phyloP scores from a whole-genome alignment of 2,329 filamentous ascomycete species.

The Fusarium humuli region DNA sequence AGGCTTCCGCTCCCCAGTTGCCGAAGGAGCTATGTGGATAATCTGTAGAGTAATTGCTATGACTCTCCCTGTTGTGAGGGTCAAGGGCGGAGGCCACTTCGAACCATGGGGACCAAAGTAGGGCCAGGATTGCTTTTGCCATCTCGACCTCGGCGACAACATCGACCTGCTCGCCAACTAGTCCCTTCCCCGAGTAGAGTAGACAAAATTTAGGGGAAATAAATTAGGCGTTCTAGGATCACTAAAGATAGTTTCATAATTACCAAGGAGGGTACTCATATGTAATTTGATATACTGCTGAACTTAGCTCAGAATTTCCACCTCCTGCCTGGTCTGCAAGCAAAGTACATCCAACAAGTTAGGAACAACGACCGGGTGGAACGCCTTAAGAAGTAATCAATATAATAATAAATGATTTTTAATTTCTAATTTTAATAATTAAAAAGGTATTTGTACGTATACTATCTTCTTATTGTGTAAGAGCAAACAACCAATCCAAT shows the following conservation, averaged over 20 bases:
- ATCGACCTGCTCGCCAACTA: slow-evolving; percentile 10
- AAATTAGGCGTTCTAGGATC: slow-evolving; percentile 42
- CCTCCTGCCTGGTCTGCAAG: slow-evolving; percentile 58
- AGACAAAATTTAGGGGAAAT: slow-evolving; percentile 14
- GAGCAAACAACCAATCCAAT: too few relatives aligned
- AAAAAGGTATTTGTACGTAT: too few relatives aligned
- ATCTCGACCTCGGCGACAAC: background rate
- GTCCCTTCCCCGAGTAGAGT: background rate
- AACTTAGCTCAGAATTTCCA: slow-evolving; percentile 59
- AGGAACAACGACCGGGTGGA: slow-evolving; percentile 62
- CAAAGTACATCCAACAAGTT: slow-evolving; percentile 67
- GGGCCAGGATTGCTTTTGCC: background rate
- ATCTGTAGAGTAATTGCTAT: too few relatives aligned
- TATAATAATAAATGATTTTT: too few relatives aligned
- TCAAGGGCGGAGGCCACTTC: too few relatives aligned
- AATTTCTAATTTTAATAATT: too few relatives aligned
- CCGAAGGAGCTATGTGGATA: too few relatives aligned
- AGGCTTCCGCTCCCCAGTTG: too few relatives aligned
- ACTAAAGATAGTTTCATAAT: slow-evolving; percentile 58
- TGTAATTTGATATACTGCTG: slow-evolving; percentile 30
- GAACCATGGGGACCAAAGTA: too few relatives aligned
- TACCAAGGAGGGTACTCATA: slow-evolving; percentile 26
- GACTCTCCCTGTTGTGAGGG: too few relatives aligned
- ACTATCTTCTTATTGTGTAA: too few relatives aligned
- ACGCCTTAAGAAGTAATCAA: slow-evolving; percentile 58